Evolutionary conservation across 2,329 filamentous ascomycete species (phyloP).

Genomic region (Microcyclosporella mali): DNA sequence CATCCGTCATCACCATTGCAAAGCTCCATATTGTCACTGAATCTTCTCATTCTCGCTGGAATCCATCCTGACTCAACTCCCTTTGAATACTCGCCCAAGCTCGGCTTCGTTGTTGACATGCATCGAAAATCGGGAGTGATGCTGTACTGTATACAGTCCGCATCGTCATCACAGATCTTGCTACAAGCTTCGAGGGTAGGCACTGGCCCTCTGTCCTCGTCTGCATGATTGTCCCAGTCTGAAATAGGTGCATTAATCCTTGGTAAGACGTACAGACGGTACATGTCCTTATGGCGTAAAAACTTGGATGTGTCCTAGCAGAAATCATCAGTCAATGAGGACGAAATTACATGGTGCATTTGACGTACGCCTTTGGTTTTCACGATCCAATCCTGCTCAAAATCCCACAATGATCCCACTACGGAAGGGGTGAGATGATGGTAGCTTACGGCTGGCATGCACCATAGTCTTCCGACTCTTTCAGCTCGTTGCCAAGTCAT

Average conservation of each 20-base stretch:
- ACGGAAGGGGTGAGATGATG: constrained; percentile 20
- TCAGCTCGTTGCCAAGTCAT: constrained; percentile 20
- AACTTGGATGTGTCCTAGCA: constrained; percentile 6
- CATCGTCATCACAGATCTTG: constrained; percentile 12
- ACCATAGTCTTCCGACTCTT: constrained; percentile 22
- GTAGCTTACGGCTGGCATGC: constrained; percentile 21
- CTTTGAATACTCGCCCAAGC: constrained; percentile 14
- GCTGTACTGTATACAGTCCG: constrained; percentile 20
- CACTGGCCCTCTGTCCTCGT: constrained; percentile 12
- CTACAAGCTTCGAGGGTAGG: constrained; percentile 17
- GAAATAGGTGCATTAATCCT: constrained; percentile 11
- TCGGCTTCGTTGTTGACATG: constrained; percentile 12
- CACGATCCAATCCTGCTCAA: constrained; percentile 22
- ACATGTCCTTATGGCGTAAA: constrained; percentile 22
- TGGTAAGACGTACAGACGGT: constrained; percentile 18
- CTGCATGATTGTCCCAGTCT: constrained; percentile 24
- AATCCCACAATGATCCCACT: constrained; percentile 20
- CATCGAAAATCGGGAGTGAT: constrained; percentile 12
- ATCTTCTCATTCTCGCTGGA: constrained; percentile 13
- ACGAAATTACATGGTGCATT: constrained; percentile 10
- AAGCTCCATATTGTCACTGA: constrained; percentile 3
- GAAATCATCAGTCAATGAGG: neutral
- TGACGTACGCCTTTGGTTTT: constrained; percentile 12
- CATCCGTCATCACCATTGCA: constrained; percentile 1
- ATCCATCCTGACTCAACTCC: constrained; percentile 23